Evolutionary conservation across 1,284 basidiomycete genomes (phyloP), one percentile per base, ranked within the genome.

Genomic region (Neotropicomus parvogracilis): DNA sequence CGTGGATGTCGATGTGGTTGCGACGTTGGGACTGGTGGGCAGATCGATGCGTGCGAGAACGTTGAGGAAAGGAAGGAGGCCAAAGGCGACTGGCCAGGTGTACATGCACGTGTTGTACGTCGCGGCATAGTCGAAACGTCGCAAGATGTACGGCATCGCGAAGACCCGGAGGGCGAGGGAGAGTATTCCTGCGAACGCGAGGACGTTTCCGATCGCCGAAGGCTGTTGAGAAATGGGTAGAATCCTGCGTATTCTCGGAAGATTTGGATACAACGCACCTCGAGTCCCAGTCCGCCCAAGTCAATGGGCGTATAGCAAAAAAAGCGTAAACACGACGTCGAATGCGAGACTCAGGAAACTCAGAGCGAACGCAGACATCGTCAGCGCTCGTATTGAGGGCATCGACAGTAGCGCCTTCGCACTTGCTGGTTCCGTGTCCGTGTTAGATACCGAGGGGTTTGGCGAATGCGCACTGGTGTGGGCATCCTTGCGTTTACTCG

Each of bases 41-140:
- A 19, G 19, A 33, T 35, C 4, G 1, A 34, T 14, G 0, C 54
- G 54, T 6, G 52, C 48, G 16, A 59, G 8, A 24, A 55, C 3
- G 28, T 62, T 58, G 21, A 60, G 49, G 40, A 51, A 37, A 0
- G 57, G 57, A n/a, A 59, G 40, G 29, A 46, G 31, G 5, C 47
- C 49, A 14, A 59, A 59, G 0, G 41, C 39, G n/a, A 49, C 6
- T 1, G 57, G 59, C 59, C 57, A 59, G 41, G 48, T 31, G 35
- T 42, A 53, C 59, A 60, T 60, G 44, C 59, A 62, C 1, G 7
- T 26, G 3, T 51, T 60, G 44, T 59, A 58, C 11, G 52, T 53
- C 21, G 21, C 50, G 17, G 46, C 49, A 10, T 58, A 55, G 44
- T 59, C 58, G n/a, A 62, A 59, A 16, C 39, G 42, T 6, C 37